Percentiles rank a stretch among this genome's conserved stretches.
Conservation (phyloP, 257 asterid species). For the Primulina huaijiensis region DNA sequence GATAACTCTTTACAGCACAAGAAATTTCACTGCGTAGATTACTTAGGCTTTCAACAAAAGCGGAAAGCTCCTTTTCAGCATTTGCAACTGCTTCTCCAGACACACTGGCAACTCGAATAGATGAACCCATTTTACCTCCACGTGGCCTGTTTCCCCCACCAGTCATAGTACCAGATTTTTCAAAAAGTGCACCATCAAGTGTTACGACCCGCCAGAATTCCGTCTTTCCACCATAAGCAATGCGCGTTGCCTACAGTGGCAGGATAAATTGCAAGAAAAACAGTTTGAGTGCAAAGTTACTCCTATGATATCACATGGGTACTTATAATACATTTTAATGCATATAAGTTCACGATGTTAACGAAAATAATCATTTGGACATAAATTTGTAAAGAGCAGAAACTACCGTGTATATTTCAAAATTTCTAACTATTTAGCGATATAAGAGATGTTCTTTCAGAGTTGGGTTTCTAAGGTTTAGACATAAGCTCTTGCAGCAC, state of each 20-base stretch:
- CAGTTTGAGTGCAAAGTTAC: background rate
- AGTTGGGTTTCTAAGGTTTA: background rate
- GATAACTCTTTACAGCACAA: slow-evolving; percentile 55
- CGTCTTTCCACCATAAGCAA: slow-evolving; percentile 72
- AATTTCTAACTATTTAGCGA: background rate
- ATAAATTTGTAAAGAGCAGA: background rate
- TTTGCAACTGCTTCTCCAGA: slow-evolving; percentile 67
- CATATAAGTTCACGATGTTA: background rate
- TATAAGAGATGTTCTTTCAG: background rate
- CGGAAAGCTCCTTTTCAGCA: slow-evolving; percentile 78
- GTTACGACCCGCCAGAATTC: slow-evolving; percentile 89
- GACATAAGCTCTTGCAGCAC: background rate
- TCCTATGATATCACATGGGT: background rate
- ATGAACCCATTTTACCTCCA: slow-evolving; percentile 96
- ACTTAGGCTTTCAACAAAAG: slow-evolving; percentile 51
- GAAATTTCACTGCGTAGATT: slow-evolving; percentile 46
- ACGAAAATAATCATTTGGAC: background rate
- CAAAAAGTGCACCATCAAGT: slow-evolving; percentile 88
- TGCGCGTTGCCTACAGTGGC: slow-evolving; percentile 68
- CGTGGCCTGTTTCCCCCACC: slow-evolving; percentile 95
- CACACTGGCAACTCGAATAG: slow-evolving; percentile 72
- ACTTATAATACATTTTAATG: background rate
- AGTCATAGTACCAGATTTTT: slow-evolving; percentile 93
- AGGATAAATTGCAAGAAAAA: slow-evolving; percentile 17
- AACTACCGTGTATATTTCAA: background rate